Evolutionary conservation across 2,329 filamentous ascomycete genomes (phyloP).

Genomic region (Alternaria panax): DNA sequence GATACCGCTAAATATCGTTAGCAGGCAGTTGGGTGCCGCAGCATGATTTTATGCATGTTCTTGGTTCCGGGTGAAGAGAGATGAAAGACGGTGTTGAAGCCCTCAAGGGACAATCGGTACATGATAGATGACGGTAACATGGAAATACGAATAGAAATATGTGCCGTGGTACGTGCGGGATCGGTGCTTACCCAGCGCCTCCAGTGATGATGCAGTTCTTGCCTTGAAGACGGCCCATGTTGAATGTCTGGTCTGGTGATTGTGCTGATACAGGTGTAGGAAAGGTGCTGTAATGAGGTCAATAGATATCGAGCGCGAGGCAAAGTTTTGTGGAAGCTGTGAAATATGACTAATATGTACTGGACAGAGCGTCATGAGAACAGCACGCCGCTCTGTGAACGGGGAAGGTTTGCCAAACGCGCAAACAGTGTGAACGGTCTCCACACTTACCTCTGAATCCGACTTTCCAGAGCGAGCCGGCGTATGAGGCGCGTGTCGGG

Average conservation of each 20-base stretch:
- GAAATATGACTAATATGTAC: constrained; percentile 45
- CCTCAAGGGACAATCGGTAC: background rate
- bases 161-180: background rate
- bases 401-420: constrained; percentile 23
- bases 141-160: background rate
- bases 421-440: constrained; percentile 1
- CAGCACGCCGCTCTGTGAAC: constrained; percentile 15
- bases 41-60: background rate
- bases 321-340: constrained; percentile 32
- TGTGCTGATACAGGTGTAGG: constrained; percentile 6
- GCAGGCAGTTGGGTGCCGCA: constrained; percentile 1
- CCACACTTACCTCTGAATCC: constrained; percentile 17
- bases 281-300: constrained; percentile 16
- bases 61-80: background rate
- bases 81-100: background rate
- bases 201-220: constrained; percentile 82
- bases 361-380: constrained; percentile 26
- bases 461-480: constrained; percentile 8
- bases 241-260: constrained; percentile 33
- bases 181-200: constrained; percentile 75
- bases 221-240: constrained; percentile 63
- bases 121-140: background rate
- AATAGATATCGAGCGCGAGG: constrained; percentile 16
- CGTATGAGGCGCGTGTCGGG: constrained; percentile 5
- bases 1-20: constrained; percentile 71